Percentiles rank a stretch among this genome's conserved stretches.
Conservation (phyloP, 805 yeast genomes). For the Metschnikowia arizonensis region DNA sequence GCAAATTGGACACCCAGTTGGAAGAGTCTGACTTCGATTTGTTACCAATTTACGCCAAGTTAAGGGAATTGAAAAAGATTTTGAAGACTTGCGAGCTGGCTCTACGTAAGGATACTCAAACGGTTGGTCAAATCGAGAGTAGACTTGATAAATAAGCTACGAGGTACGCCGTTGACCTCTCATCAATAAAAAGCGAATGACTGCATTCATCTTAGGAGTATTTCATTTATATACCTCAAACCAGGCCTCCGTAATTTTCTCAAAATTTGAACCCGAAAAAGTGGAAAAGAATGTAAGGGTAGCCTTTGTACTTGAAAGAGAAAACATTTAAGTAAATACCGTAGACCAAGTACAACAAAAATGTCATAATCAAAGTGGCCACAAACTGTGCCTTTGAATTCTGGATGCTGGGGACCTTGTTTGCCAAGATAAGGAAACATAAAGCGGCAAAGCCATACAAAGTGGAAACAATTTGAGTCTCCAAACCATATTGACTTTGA, state of each 20-base stretch:
- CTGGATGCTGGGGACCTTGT: constrained; percentile 48
- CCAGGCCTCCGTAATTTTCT: not conserved
- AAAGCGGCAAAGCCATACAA: constrained; percentile 68
- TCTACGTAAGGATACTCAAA: constrained; percentile 34
- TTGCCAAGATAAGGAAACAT: constrained; percentile 53
- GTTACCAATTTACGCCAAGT: constrained; percentile 18
- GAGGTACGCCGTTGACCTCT: not conserved
- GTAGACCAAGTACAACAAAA: constrained; percentile 51
- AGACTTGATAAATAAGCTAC: not conserved
- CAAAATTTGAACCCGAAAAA: constrained; percentile 5
- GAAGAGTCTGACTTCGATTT: constrained; percentile 22
- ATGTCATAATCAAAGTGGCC: constrained; percentile 43
- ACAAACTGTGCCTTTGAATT: constrained; percentile 46
- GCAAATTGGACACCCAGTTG: constrained; percentile 21
- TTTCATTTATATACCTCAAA: not conserved
- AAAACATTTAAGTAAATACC: constrained; percentile 65
- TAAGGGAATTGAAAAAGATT: constrained; percentile 31
- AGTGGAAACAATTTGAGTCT: constrained; percentile 80
- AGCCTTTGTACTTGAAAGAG: constrained; percentile 65
- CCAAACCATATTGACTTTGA: constrained; percentile 72
- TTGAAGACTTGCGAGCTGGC: constrained; percentile 25
- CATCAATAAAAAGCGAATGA: not conserved
- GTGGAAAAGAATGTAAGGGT: constrained; percentile 62
- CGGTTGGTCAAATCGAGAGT: constrained; percentile 19
- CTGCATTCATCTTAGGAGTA: not conserved